Evolutionary conservation across 2,329 filamentous ascomycete genomes (phyloP).

Genomic region (Ceratocystiopsis sp.): DNA sequence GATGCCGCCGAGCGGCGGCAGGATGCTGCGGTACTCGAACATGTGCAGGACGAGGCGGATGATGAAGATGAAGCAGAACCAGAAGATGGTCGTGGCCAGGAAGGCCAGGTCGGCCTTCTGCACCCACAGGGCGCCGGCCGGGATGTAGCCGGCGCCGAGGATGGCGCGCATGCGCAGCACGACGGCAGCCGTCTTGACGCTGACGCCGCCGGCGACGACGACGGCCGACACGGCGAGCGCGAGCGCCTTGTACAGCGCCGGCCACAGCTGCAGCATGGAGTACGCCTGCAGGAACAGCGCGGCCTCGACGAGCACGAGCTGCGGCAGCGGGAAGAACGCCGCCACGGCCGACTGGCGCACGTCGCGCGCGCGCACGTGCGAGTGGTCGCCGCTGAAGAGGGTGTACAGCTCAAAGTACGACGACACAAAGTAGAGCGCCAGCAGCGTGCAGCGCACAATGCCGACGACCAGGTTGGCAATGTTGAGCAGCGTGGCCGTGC

Average conservation of each 20-base stretch:
- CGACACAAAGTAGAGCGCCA: conserved; percentile 42
- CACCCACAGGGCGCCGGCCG: conserved; percentile 18
- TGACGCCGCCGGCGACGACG: conserved; percentile 15
- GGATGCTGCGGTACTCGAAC: conserved; percentile 26
- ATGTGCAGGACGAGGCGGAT: conserved; percentile 32
- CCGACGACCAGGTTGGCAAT: conserved; percentile 41
- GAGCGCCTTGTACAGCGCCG: conserved; percentile 15
- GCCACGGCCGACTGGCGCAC: conserved; percentile 21
- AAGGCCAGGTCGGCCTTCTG: conserved; percentile 19
- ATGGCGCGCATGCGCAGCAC: conserved; percentile 20
- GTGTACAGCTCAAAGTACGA: conserved; percentile 45
- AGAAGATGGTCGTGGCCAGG: conserved; percentile 18
- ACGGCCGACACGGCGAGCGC: conserved; percentile 16
- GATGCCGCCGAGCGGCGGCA: conserved; percentile 24
- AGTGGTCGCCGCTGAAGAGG: conserved; percentile 36
- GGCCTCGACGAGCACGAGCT: conserved; percentile 27
- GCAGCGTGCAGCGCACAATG: conserved; percentile 39
- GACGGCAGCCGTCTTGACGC: conserved; percentile 18
- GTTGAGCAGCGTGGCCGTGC: conserved; percentile 50
- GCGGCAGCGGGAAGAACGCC: conserved; percentile 24
- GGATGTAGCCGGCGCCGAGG: conserved; percentile 7
- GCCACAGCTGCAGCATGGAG: conserved; percentile 34
- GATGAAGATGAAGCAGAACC: conserved; percentile 40
- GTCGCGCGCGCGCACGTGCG: conserved; percentile 23
- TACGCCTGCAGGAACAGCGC: conserved; percentile 35